Percentiles rank a stretch among this genome's conserved stretches.
Conservation (phyloP, 768 basidiomycete genomes). For the Phaffia tasmanica region DNA sequence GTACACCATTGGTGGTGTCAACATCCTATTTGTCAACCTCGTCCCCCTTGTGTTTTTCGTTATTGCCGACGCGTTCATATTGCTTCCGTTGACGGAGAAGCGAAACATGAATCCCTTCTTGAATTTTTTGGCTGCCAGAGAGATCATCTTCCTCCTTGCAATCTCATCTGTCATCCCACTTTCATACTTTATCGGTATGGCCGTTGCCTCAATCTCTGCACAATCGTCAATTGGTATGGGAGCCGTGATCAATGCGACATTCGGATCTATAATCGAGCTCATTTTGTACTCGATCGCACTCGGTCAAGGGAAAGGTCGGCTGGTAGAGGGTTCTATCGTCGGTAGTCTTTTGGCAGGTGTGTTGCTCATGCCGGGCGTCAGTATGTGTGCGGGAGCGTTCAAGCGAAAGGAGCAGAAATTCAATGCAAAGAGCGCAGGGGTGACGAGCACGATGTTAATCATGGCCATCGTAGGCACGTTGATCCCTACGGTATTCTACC, state of each 20-base stretch:
- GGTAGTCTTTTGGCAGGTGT: conserved; percentile 92
- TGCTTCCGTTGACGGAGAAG: conserved; percentile 53
- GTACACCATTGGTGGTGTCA: conserved; percentile 96
- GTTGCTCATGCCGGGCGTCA: conserved; percentile 88
- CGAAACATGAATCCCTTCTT: conserved; percentile 56
- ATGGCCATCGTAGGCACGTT: conserved; percentile 98
- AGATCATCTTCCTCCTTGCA: conserved; percentile 69
- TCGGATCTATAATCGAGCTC: conserved; percentile 97
- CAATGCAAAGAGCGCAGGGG: conserved; percentile 97
- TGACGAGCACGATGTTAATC: conserved; percentile 98
- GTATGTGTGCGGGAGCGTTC: conserved; percentile 86
- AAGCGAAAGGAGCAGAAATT: conserved; percentile 90
- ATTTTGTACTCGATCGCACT: conserved; percentile 83
- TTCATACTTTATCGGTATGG: conserved; percentile 99
- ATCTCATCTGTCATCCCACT: conserved; percentile 88
- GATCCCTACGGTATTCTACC: conserved; percentile 92
- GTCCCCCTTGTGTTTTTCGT: conserved; percentile 88
- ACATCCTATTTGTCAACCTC: conserved; percentile 95
- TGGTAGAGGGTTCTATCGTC: conserved; percentile 94
- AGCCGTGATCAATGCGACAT: conserved; percentile 97
- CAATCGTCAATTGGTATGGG: conserved; percentile 99
- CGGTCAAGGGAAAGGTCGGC: conserved; percentile 76
- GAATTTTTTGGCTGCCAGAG: conserved; percentile 56
- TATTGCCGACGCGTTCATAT: conserved; percentile 80
- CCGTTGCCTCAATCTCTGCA: conserved; percentile 95